These are phyloP conservation scores for Phytophthora pistaciae DNA, from an alignment of 352 stramenopile genomes.

Conservation along the genomic window DNA sequence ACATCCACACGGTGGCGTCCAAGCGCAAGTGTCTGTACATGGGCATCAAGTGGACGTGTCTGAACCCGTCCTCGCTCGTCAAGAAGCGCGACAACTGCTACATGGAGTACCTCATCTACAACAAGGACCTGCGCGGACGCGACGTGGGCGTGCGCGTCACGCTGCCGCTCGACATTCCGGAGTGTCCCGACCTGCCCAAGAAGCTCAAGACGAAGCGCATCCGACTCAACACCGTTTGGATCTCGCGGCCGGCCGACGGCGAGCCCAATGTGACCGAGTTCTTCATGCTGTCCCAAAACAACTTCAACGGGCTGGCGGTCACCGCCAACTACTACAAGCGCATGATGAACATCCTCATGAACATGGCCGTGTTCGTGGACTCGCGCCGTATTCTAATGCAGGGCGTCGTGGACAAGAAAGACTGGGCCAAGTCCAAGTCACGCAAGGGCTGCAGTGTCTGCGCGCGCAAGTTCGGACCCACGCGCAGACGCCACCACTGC, in stretches of 20 bases:
- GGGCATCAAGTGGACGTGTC: constrained; percentile 86
- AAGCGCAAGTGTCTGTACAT: constrained; percentile 68
- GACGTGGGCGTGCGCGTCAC: constrained; percentile 78
- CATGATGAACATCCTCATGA: constrained; percentile 69
- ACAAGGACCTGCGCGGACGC: constrained; percentile 60
- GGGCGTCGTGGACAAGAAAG: constrained; percentile 50
- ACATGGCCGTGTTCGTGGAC: constrained; percentile 70
- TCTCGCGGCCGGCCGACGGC: constrained; percentile 40
- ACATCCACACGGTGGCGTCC: constrained; percentile 62
- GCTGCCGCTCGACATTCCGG: constrained; percentile 66
- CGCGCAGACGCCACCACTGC: constrained; percentile 79
- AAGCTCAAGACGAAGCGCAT: constrained; percentile 69
- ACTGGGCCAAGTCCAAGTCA: constrained; percentile 59
- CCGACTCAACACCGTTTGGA: constrained; percentile 60
- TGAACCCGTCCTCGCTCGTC: constrained; percentile 61
- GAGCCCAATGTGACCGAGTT: constrained; percentile 55
- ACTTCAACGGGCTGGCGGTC: constrained; percentile 54
- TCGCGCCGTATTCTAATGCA: constrained; percentile 65
- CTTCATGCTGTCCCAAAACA: constrained; percentile 73
- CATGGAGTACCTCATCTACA: constrained; percentile 83
- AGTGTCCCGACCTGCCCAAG: constrained; percentile 64
- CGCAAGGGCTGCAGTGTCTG: constrained; percentile 73
- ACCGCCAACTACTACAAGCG: constrained; percentile 55
- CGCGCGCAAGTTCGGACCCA: constrained; percentile 64
- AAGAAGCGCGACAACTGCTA: constrained; percentile 83